Evolutionary conservation across 352 stramenopile genomes (phyloP), one percentile per base, ranked within the genome.

Genomic region (Phytopythium litorale): DNA sequence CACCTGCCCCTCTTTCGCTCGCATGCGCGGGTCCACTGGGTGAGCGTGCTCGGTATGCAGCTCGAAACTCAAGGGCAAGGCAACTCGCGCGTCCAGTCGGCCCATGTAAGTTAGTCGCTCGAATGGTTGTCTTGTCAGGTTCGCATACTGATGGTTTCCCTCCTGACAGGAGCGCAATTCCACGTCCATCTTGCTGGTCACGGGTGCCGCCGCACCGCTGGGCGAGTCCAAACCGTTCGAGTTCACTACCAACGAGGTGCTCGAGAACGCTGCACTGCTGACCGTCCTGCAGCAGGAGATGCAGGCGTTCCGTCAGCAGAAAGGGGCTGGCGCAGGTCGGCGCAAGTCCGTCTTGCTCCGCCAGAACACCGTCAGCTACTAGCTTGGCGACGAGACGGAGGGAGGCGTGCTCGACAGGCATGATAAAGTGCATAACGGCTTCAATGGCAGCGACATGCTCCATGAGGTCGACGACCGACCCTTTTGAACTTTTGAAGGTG

Each of bases 141-240:
- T n/a, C 5, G 23, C 4, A 42, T 12, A 32, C 48, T 52, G 11
- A 59, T 23, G 28, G 0, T 45, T 8, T 46, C 25, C 0, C 2
- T 11, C 11, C 45, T 7, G 59, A 3, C 62, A 79, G 72, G 63
- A 71, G 12, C 62, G 66, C 30, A 56, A 65, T n/a, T 71, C 68
- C 54, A 74, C 67, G 30, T 82, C 70, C 33, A 79, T 82, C 37
- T 48, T 82, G 35, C 58, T 79, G 18, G 72, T 82, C 21, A 67
- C 71, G 11, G 56, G 57, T 9, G 56, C 57, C 7, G 73, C 63
- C 4, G 71, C 21, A 13, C 54, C 54, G 37, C 25, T 48, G 12
- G 54, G 76, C 12, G 68, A 71, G 38, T 60, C 76, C 23, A 66
- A 62, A 30, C 56, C 68, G 30, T 67, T 68, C 30, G 71, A 82